Conservation (phyloP, 768 basidiomycete species). For the Baorangia bicolor region DNA sequence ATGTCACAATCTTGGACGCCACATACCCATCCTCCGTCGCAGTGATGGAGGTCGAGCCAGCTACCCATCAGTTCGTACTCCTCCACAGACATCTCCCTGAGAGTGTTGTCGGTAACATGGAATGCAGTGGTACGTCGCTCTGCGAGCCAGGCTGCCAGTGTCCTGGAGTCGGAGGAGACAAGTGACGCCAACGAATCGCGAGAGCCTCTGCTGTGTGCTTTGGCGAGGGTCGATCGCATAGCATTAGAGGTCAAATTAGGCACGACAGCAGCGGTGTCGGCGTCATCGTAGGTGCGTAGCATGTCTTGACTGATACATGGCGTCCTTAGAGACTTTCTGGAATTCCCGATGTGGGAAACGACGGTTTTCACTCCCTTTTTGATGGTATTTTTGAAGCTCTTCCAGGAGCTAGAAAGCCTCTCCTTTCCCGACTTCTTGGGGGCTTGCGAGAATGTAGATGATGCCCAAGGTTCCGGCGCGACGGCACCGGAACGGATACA, state of each 20-base stretch:
- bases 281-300: constrained; percentile 8
- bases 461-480: constrained; percentile 42
- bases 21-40: constrained; percentile 28
- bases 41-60: constrained; percentile 37
- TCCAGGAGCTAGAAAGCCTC: constrained; percentile 28
- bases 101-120: constrained; percentile 26
- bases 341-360: constrained; percentile 17
- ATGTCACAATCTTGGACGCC: constrained; percentile 28
- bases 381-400: constrained; percentile 34
- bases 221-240: constrained; percentile 1
- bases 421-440: constrained; percentile 21
- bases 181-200: constrained; percentile 29
- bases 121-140: constrained; percentile 35
- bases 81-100: constrained; percentile 40
- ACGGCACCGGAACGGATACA: constrained; percentile 39
- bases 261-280: not conserved
- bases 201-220: constrained; percentile 13
- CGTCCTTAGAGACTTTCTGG: constrained; percentile 14
- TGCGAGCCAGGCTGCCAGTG: constrained; percentile 39
- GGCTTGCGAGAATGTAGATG: constrained; percentile 18
- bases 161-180: constrained; percentile 35
- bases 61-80: constrained; percentile 51
- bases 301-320: constrained; percentile 9
- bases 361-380: constrained; percentile 24
- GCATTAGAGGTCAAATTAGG: not conserved